Percentiles rank a stretch among this genome's conserved stretches.
These are phyloP conservation scores for Rubroboletus pulcherrimus DNA, from an alignment of 768 basidiomycete genomes.

Conservation along the genomic window DNA sequence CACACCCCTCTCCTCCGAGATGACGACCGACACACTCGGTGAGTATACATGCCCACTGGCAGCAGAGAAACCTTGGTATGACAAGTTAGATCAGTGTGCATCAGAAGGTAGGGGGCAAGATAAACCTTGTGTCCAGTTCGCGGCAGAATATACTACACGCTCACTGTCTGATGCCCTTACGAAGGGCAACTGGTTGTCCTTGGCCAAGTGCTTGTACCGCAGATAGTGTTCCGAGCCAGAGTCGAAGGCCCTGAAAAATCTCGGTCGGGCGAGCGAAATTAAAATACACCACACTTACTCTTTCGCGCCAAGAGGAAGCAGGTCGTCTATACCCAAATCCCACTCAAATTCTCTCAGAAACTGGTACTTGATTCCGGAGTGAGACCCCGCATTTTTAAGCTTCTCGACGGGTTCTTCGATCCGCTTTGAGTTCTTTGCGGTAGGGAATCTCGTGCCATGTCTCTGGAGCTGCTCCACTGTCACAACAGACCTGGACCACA, in stretches of 20 bases:
- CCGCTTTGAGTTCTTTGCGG: constrained; percentile 38
- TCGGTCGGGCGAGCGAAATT: not conserved
- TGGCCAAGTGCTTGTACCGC: constrained; percentile 52
- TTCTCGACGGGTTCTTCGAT: constrained; percentile 52
- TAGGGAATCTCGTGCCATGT: constrained; percentile 79
- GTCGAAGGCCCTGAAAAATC: constrained; percentile 39
- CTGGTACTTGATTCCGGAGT: constrained; percentile 43
- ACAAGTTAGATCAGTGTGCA: not conserved
- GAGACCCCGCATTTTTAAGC: constrained; percentile 45
- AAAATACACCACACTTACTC: constrained; percentile 43
- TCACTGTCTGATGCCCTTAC: constrained; percentile 47
- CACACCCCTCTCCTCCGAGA: constrained; percentile 46
- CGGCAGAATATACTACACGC: constrained; percentile 64
- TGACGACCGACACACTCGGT: constrained; percentile 51
- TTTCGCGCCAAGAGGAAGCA: constrained; percentile 64
- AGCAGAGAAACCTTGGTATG: constrained; percentile 51
- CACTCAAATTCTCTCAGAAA: constrained; percentile 62
- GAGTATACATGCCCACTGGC: constrained; percentile 46
- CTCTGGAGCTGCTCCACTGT: constrained; percentile 57
- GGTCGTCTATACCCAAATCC: constrained; percentile 50
- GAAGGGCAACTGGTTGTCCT: constrained; percentile 45
- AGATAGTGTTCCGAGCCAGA: constrained; percentile 50
- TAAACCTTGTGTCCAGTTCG: constrained; percentile 65
- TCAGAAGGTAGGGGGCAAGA: not conserved
- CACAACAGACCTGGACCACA: not conserved